These are phyloP conservation scores for Tuber microsphaerosporum DNA, from an alignment of 495 filamentous ascomycete species.

Conservation along the genomic window DNA sequence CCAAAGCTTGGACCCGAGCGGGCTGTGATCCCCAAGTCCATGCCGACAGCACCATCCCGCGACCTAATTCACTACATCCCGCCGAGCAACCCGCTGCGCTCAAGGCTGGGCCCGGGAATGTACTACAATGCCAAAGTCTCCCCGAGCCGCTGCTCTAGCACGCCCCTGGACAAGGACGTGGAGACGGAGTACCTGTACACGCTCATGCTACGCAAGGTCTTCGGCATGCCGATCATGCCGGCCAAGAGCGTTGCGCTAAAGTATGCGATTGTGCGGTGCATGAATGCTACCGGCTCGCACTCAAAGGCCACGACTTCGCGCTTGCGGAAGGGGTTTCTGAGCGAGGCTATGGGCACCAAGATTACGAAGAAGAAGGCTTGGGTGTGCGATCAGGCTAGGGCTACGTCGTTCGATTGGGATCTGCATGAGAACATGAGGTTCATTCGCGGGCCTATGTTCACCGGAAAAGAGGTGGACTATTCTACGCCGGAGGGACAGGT, in stretches of 20 bases:
- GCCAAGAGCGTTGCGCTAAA: neutral
- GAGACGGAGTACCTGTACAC: neutral
- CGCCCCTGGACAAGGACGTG: neutral
- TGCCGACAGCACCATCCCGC: slow-evolving; percentile 5
- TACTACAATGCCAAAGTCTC: neutral
- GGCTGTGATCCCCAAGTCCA: neutral
- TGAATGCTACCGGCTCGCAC: neutral
- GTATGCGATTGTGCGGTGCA: neutral
- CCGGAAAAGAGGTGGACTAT: neutral
- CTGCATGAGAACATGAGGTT: neutral
- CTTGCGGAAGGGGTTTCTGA: neutral
- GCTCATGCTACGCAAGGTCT: neutral
- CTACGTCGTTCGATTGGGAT: neutral
- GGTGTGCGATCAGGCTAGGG: neutral
- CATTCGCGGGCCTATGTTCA: neutral
- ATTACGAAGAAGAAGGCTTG: neutral
- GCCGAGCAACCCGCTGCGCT: neutral
- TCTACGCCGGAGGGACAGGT: neutral
- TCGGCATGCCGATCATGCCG: neutral
- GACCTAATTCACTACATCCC: neutral
- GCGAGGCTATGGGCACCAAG: neutral
- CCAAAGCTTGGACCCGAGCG: neutral
- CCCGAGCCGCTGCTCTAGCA: neutral
- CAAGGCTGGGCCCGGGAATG: neutral
- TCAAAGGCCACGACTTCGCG: neutral